Percentiles rank a stretch among this genome's conserved stretches.
Conservation (phyloP, 1,139 yeast genomes). For the Lodderomyces pseudojiufengensis region DNA sequence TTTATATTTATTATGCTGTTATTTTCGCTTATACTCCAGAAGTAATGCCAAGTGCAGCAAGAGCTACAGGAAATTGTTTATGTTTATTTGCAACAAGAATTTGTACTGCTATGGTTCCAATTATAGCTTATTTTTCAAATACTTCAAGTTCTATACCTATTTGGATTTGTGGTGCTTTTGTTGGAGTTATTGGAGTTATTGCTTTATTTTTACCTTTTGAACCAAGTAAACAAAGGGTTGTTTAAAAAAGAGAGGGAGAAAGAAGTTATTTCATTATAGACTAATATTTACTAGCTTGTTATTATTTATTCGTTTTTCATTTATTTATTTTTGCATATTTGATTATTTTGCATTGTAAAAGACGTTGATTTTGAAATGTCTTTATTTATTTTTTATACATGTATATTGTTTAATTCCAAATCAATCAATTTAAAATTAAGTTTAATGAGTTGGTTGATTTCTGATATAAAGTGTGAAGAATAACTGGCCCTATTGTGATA, state of each 20-base stretch:
- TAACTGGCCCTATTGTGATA: too few relatives aligned
- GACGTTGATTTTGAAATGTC: too few relatives aligned
- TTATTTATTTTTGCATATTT: too few relatives aligned
- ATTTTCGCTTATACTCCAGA: constrained; percentile 35
- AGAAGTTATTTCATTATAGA: too few relatives aligned
- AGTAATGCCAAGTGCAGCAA: constrained; percentile 31
- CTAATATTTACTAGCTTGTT: too few relatives aligned
- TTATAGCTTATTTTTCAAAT: constrained; percentile 28
- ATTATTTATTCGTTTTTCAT: too few relatives aligned
- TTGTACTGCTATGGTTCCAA: constrained; percentile 28
- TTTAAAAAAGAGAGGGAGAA: constrained; percentile 5
- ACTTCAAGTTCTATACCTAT: constrained; percentile 30
- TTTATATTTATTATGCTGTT: constrained; percentile 32
- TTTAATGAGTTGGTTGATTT: too few relatives aligned
- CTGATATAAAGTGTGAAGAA: too few relatives aligned
- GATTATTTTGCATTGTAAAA: too few relatives aligned
- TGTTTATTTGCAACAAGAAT: constrained; percentile 28
- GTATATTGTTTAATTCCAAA: too few relatives aligned
- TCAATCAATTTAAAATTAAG: too few relatives aligned
- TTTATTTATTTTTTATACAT: too few relatives aligned
- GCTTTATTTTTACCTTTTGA: constrained; percentile 33
- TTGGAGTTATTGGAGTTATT: constrained; percentile 27
- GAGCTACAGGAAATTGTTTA: constrained; percentile 35
- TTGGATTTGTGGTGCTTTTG: constrained; percentile 32
- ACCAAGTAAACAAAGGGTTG: constrained; percentile 27